Conservation (phyloP, 768 basidiomycete species). For the Macrolepiota fuliginosa region DNA sequence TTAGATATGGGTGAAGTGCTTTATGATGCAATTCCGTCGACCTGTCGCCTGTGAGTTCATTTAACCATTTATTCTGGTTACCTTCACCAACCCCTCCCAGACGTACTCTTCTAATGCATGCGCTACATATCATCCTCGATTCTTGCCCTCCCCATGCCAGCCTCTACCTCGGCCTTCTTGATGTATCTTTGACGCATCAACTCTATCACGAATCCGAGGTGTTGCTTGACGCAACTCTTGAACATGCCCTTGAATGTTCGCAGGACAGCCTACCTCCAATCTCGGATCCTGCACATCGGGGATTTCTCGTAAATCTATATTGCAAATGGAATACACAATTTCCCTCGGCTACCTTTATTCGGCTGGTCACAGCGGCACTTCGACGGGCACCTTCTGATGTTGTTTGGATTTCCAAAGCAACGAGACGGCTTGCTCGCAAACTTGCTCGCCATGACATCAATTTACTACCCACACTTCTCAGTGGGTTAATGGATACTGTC, state of each 20-base stretch:
- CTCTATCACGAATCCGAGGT: conserved; percentile 40
- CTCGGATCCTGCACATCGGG: conserved; percentile 42
- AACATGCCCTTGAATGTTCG: conserved; percentile 30
- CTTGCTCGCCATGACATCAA: conserved; percentile 5
- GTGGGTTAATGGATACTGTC: neutral
- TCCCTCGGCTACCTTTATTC: conserved; percentile 28
- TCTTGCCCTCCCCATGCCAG: conserved; percentile 46
- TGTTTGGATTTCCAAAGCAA: conserved; percentile 16
- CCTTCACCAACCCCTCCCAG: neutral
- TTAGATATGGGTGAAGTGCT: conserved; percentile 33
- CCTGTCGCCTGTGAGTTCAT: conserved; percentile 45
- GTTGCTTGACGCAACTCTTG: conserved; percentile 41
- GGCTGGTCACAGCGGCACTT: conserved; percentile 29
- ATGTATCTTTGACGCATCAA: conserved; percentile 43
- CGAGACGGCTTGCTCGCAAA: conserved; percentile 9
- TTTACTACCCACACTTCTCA: neutral
- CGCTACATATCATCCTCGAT: conserved; percentile 44
- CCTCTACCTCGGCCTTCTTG: conserved; percentile 46
- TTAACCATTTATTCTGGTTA: neutral
- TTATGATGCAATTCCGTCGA: conserved; percentile 51
- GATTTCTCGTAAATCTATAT: conserved; percentile 45
- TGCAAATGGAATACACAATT: conserved; percentile 33
- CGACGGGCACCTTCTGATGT: conserved; percentile 10
- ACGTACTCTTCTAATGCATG: conserved; percentile 29
- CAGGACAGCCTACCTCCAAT: conserved; percentile 20